Evolutionary conservation across 2,329 filamentous ascomycete species (phyloP), one percentile per base, ranked within the genome.

Genomic region (Stenocarpella maydis): DNA sequence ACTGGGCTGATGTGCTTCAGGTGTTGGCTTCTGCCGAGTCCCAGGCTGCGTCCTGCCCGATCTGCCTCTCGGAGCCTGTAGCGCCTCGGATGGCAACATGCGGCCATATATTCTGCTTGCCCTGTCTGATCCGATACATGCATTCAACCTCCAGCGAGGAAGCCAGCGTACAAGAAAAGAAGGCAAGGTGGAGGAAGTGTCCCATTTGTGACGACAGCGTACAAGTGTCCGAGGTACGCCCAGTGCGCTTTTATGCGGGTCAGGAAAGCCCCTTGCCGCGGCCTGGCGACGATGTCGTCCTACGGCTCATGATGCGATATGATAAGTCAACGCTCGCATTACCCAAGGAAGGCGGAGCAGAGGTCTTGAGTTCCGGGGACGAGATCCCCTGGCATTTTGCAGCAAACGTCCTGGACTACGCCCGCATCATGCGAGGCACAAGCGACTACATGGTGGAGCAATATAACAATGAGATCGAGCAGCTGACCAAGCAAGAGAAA

Each of bases 51-150:
- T 94, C 92, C 26, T 99, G 96, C 78, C 96, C 96, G 0, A 99
- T 99, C 67, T 99, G 96, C 77, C 87, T 99, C 34, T 97, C 92
- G 2, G 93, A 92, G 67, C 96, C 96, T 1, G 93, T 97, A 21
- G 96, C 96, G 9, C 95, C 96, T 39, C 90, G 96, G 68, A 99
- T 99, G 95, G 95, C 96, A 50, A 95, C 91, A 77, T 99, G 96
- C 76, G 96, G 96, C 1, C 96, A 99, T 78, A 97, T 99, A 15
- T 98, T 98, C 79, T 99, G 96, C 78, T 83, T 98, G 41, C 91
- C 96, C 7, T 99, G 96, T 78, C 82, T 98, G 71, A 93, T 98
- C 72, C 91, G 96, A 61, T 99, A 97, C 78, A 98, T 99, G 94
- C 93, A 97, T 75, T 92, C 94, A 9, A 89, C 88, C 15, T 88